These are phyloP conservation scores for Russula foetens DNA, from an alignment of 768 basidiomycete species.

Conservation along the genomic window DNA sequence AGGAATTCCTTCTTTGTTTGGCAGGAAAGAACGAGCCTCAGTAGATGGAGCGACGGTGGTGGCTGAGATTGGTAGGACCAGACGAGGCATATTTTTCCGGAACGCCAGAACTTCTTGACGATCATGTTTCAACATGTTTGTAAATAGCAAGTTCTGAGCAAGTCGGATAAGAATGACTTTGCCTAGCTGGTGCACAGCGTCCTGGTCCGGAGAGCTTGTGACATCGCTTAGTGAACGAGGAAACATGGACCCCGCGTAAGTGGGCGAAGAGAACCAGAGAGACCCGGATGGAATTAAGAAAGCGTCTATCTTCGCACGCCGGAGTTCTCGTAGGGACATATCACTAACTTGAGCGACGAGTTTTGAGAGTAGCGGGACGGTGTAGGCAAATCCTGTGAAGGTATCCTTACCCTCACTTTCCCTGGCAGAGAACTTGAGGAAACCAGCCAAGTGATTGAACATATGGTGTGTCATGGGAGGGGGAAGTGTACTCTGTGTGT, in stretches of 20 bases:
- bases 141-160: conserved; percentile 63
- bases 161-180: conserved; percentile 56
- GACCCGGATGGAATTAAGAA: conserved; percentile 63
- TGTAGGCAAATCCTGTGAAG: conserved; percentile 45
- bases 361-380: conserved; percentile 49
- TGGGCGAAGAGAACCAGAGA: conserved; percentile 54
- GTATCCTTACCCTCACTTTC: conserved; percentile 36
- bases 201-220: conserved; percentile 24
- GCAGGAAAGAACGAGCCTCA: conserved; percentile 15
- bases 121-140: conserved; percentile 54
- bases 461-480: conserved; percentile 57
- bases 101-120: conserved; percentile 60
- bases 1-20: not conserved
- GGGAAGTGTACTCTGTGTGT: conserved; percentile 48
- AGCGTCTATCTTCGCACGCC: conserved; percentile 61
- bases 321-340: conserved; percentile 62
- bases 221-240: conserved; percentile 37
- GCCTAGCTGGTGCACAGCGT: conserved; percentile 36
- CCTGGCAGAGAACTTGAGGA: conserved; percentile 46
- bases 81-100: conserved; percentile 54
- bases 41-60: not conserved
- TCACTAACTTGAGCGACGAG: conserved; percentile 60
- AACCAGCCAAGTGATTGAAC: conserved; percentile 65
- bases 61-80: conserved; percentile 46
- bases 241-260: conserved; percentile 55